Evolutionary conservation across 1,284 basidiomycete species (phyloP), one percentile per base, ranked within the genome.

Genomic region (Agaricales sp.): DNA sequence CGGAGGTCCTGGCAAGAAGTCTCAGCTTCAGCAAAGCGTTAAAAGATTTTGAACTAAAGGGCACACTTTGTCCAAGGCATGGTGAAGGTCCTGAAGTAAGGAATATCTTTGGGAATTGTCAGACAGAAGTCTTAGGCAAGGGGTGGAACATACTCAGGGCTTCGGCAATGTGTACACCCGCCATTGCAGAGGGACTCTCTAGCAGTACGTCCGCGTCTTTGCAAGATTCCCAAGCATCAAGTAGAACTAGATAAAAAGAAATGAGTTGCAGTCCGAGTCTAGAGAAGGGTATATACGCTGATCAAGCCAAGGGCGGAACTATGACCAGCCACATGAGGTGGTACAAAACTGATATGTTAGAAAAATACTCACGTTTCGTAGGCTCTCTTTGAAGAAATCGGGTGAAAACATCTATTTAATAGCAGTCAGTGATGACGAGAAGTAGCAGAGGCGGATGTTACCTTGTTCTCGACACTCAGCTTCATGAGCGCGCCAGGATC

Each of bases 141-240:
- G 63, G n/a, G 61, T 63, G 12, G 19, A 20, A 62, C 68, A 50
- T 51, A 76, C 75, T 70, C n/a, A 89, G 67, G 0, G 80, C 82
- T 63, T 91, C 87, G 2, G 87, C 85, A 51, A 91, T 83, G 58
- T 91, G 87, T 6, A 87, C 80, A 16, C 87, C 87, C 1, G 84
- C 82, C 75, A 90, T 87, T 2, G 86, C 80, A 3, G 80, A 83
- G 0, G 87, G 87, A 50, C 74, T 77, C 59, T 85, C 81, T 50
- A 89, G 74, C 19, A 90, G 67, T 3, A 89, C 77, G 56, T 89
- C 85, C 1, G 84, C 82, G 51, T 78, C 81, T 54, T 80, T 70
- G 54, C 85, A 88, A 2, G 79, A 80, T 13, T 74, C 65, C 83
- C 83, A 90, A 0, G 84, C 68, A 52, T 86, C 81, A 2, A 72